Percentiles rank a stretch among this genome's conserved stretches.
These are phyloP conservation scores for Hypoxylon rubiginosum DNA, from an alignment of 2,329 filamentous ascomycete species.

Conservation along the genomic window DNA sequence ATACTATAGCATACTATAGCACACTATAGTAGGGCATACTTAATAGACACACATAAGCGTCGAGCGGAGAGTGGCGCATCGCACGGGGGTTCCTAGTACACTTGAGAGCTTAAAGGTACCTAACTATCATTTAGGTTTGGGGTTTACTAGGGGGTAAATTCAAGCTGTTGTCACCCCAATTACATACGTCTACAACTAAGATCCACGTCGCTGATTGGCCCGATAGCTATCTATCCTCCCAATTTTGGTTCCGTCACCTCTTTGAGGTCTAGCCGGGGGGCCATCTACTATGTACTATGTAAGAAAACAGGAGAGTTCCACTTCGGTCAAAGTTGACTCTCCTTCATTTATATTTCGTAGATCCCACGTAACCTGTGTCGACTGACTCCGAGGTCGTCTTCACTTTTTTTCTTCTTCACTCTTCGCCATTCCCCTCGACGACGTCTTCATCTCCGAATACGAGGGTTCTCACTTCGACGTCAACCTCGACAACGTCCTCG, in stretches of 20 bases:
- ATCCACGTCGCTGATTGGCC: slow-evolving; percentile 42
- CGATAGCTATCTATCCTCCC: slow-evolving; percentile 40
- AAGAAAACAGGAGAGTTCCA: slow-evolving; percentile 29
- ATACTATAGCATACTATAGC: too few relatives aligned
- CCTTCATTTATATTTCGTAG: slow-evolving; percentile 43
- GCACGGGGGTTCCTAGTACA: neutral
- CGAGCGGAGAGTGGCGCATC: slow-evolving; percentile 12
- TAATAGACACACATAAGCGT: slow-evolving; percentile 28
- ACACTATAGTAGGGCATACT: neutral
- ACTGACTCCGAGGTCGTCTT: slow-evolving; percentile 13
- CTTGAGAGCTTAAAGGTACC: slow-evolving; percentile 18
- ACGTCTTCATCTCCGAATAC: neutral
- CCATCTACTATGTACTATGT: neutral
- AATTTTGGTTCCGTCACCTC: slow-evolving; percentile 39
- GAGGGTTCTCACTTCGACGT: slow-evolving; percentile 2
- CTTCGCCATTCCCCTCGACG: slow-evolving; percentile 6
- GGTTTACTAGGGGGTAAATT: slow-evolving; percentile 6
- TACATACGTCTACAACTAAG: slow-evolving; percentile 37
- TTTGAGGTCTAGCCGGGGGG: slow-evolving; percentile 38
- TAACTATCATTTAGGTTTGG: slow-evolving; percentile 36
- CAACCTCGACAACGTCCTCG: neutral
- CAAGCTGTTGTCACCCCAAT: slow-evolving; percentile 22
- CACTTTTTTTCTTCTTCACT: slow-evolving; percentile 2
- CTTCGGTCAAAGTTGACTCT: slow-evolving; percentile 4
- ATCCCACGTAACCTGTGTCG: slow-evolving; percentile 27